Conservation (phyloP, 495 filamentous ascomycete genomes). For the Jackrogersella multiformis region DNA sequence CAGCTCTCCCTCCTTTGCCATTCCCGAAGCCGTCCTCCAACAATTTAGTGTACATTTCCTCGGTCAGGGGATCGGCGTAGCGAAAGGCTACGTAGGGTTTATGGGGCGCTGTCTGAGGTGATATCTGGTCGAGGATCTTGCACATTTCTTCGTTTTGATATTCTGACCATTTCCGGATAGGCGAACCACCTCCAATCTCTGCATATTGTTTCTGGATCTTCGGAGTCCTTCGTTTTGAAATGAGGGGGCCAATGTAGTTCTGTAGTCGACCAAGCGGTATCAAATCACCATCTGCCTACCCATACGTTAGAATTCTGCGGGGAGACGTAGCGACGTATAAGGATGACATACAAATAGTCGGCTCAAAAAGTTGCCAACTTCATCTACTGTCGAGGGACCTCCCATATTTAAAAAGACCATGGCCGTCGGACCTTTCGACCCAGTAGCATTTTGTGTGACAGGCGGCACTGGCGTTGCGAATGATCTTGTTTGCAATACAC, state of each 20-base stretch:
- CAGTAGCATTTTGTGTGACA: constrained; percentile 70
- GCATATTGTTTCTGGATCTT: constrained; percentile 97
- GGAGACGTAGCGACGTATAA: not conserved
- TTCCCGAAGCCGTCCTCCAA: constrained; percentile 88
- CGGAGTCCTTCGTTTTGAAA: constrained; percentile 85
- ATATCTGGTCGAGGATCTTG: constrained; percentile 89
- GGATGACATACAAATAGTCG: constrained; percentile 79
- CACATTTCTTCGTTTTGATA: constrained; percentile 93
- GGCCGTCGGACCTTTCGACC: constrained; percentile 73
- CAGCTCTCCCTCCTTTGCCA: constrained; percentile 86
- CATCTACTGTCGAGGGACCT: constrained; percentile 85
- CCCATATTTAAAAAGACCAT: constrained; percentile 99
- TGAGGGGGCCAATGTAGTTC: constrained; percentile 86
- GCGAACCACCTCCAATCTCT: constrained; percentile 94
- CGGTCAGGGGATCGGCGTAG: constrained; percentile 92
- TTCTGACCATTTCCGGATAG: constrained; percentile 98
- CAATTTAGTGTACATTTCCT: constrained; percentile 85
- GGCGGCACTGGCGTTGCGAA: constrained; percentile 77
- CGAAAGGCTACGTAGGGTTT: constrained; percentile 99
- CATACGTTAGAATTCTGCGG: constrained; percentile 22
- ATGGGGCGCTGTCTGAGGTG: constrained; percentile 93
- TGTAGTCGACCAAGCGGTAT: constrained; percentile 97
- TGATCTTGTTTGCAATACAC: constrained; percentile 53
- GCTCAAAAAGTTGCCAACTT: constrained; percentile 93
- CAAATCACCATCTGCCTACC: constrained; percentile 87